Conservation (phyloP, 2,329 filamentous ascomycete species). For the Apiospora phragmitis region DNA sequence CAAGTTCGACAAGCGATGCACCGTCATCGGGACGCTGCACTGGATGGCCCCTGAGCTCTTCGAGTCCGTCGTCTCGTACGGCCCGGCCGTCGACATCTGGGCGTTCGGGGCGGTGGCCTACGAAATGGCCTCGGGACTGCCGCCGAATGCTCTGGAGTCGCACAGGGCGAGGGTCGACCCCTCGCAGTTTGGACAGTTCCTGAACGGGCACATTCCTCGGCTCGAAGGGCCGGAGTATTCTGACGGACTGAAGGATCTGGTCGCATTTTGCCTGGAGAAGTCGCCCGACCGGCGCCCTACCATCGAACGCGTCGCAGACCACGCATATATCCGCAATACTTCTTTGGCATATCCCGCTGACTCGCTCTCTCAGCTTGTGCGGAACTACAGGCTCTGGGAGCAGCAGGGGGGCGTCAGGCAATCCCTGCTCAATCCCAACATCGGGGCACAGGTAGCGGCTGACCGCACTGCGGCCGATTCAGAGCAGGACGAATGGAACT, state of each 20-base stretch:
- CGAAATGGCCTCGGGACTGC: conserved; percentile 79
- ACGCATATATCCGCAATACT: conserved; percentile 68
- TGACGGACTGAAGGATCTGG: conserved; percentile 64
- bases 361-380: conserved; percentile 64
- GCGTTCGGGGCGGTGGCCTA: conserved; percentile 80
- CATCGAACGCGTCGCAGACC: conserved; percentile 68
- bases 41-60: conserved; percentile 87
- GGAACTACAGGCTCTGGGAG: conserved; percentile 75
- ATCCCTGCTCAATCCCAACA: conserved; percentile 57
- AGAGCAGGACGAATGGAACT: conserved; percentile 65
- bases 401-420: conserved; percentile 69
- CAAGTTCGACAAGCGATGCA: conserved; percentile 74
- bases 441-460: conserved; percentile 56
- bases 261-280: conserved; percentile 73
- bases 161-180: conserved; percentile 48
- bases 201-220: conserved; percentile 64
- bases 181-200: conserved; percentile 54
- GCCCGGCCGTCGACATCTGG: conserved; percentile 79
- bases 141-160: conserved; percentile 59
- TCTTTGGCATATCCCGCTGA: conserved; percentile 63
- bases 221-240: conserved; percentile 74
- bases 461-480: conserved; percentile 44
- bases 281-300: conserved; percentile 68
- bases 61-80: conserved; percentile 63
- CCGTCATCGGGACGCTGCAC: conserved; percentile 79